Percentiles rank a stretch among this genome's conserved stretches.
These are phyloP conservation scores for Serendipita sp. DNA, from an alignment of 1,284 basidiomycete species.

Conservation along the genomic window DNA sequence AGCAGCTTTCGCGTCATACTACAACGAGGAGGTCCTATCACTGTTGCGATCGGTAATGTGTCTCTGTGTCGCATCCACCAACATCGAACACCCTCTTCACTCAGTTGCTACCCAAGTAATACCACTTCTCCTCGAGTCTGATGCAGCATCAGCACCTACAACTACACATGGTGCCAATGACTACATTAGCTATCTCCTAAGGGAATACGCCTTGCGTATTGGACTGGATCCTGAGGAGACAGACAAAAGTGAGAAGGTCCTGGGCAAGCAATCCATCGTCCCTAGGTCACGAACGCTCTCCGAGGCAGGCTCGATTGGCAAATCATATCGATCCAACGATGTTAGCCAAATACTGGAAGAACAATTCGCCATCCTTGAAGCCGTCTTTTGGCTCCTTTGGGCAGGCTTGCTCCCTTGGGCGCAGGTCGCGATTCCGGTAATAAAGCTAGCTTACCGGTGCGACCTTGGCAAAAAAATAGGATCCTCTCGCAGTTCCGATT, in stretches of 20 bases:
- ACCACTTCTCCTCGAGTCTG: slow-evolving; percentile 34
- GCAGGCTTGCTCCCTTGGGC: slow-evolving; percentile 55
- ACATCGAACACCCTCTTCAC: slow-evolving; percentile 38
- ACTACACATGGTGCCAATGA: slow-evolving; percentile 40
- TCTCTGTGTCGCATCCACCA: slow-evolving; percentile 46
- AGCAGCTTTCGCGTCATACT: slow-evolving; percentile 58
- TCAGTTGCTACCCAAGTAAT: slow-evolving; percentile 40
- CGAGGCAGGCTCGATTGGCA: slow-evolving; percentile 29
- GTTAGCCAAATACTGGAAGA: slow-evolving; percentile 50
- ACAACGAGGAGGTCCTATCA: slow-evolving; percentile 63
- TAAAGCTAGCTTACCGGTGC: slow-evolving; percentile 49
- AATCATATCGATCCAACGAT: background rate
- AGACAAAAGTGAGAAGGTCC: slow-evolving; percentile 33
- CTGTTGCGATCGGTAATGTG: slow-evolving; percentile 48
- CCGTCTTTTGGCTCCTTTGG: slow-evolving; percentile 78
- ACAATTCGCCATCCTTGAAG: slow-evolving; percentile 67
- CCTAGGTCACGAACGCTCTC: slow-evolving; percentile 55
- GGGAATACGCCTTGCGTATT: background rate
- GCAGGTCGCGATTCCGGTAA: slow-evolving; percentile 43
- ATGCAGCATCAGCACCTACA: slow-evolving; percentile 44
- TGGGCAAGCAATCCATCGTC: slow-evolving; percentile 38
- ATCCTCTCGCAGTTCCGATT: slow-evolving; percentile 25
- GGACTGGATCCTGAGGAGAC: background rate
- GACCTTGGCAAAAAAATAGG: slow-evolving; percentile 55
- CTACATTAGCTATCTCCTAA: slow-evolving; percentile 30